These are phyloP conservation scores for Zygosaccharomyces gambellarensis DNA, from an alignment of 805 yeast genomes.

Conservation along the genomic window DNA sequence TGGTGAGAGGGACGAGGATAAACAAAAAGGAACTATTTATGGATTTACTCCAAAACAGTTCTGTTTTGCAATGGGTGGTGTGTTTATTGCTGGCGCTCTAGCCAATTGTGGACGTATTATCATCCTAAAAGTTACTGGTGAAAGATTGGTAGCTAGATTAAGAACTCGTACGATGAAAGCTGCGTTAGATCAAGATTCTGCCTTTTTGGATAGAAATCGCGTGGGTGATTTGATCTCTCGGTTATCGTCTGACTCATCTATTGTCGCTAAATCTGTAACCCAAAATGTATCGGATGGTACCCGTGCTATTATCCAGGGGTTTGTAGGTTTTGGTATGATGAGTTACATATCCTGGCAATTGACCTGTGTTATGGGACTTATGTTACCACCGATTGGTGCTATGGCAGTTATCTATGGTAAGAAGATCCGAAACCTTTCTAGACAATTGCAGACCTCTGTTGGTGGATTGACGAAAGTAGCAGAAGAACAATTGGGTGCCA, in stretches of 20 bases:
- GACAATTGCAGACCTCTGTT: conserved; percentile 73
- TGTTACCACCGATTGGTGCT: conserved; percentile 77
- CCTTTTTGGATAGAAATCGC: conserved; percentile 81
- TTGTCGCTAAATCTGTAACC: conserved; percentile 80
- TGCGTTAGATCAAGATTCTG: conserved; percentile 78
- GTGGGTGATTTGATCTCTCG: conserved; percentile 91
- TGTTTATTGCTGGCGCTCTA: conserved; percentile 67
- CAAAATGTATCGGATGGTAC: conserved; percentile 91
- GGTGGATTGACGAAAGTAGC: conserved; percentile 86
- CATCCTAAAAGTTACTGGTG: conserved; percentile 74
- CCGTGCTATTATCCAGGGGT: conserved; percentile 73
- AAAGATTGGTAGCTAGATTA: conserved; percentile 76
- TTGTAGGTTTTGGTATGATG: conserved; percentile 91
- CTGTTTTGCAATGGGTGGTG: conserved; percentile 52
- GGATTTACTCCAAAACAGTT: conserved; percentile 65
- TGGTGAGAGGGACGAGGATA: conserved; percentile 27
- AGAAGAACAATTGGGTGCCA: conserved; percentile 83
- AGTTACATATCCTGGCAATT: conserved; percentile 75
- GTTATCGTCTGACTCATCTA: conserved; percentile 80
- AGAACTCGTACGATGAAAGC: conserved; percentile 73
- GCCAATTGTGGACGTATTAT: conserved; percentile 82
- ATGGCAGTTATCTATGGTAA: conserved; percentile 82
- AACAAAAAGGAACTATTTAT: conserved; percentile 37
- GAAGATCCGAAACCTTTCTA: conserved; percentile 66
- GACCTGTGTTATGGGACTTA: conserved; percentile 71